These are phyloP conservation scores for Vitis hybrid DNA, from an alignment of 177 flowering plant species.

Conservation along the genomic window DNA sequence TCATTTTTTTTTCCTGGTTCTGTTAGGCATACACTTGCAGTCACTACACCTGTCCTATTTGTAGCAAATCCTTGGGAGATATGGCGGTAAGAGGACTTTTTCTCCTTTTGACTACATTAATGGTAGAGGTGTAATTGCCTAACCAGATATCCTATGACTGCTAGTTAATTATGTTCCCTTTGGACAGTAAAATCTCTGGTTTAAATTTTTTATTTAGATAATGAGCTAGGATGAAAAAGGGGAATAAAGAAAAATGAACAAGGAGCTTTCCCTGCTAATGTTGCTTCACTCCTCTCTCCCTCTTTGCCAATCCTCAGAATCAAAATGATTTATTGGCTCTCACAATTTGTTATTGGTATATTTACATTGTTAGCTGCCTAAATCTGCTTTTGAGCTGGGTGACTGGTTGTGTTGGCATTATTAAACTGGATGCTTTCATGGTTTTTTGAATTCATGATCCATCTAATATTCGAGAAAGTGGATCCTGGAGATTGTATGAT, in stretches of 20 bases:
- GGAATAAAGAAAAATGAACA: not conserved
- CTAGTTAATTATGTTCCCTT: not conserved
- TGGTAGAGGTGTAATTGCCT: not conserved
- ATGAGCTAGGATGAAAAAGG: not conserved
- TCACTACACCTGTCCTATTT: slow-evolving; percentile 60
- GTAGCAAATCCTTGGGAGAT: slow-evolving; percentile 62
- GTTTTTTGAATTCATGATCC: too few relatives aligned
- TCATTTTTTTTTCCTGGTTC: not conserved
- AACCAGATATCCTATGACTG: not conserved
- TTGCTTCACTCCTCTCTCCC: too few relatives aligned
- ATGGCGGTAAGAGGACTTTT: slow-evolving; percentile 45
- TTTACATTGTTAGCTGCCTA: too few relatives aligned
- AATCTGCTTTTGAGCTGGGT: too few relatives aligned
- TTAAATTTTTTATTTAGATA: not conserved
- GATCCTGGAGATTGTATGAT: too few relatives aligned
- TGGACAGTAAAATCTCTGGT: not conserved
- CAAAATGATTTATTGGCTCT: too few relatives aligned
- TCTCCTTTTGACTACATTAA: not conserved
- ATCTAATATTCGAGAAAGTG: too few relatives aligned
- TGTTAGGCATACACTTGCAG: slow-evolving; percentile 55
- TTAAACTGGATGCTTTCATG: too few relatives aligned
- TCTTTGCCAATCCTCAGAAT: too few relatives aligned
- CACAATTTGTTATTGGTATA: too few relatives aligned
- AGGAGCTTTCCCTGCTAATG: not conserved
- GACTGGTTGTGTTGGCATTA: too few relatives aligned